Evolutionary conservation across 78 protist genomes (phyloP), one percentile per base, ranked within the genome.

Genomic region (Guillardia theta): DNA sequence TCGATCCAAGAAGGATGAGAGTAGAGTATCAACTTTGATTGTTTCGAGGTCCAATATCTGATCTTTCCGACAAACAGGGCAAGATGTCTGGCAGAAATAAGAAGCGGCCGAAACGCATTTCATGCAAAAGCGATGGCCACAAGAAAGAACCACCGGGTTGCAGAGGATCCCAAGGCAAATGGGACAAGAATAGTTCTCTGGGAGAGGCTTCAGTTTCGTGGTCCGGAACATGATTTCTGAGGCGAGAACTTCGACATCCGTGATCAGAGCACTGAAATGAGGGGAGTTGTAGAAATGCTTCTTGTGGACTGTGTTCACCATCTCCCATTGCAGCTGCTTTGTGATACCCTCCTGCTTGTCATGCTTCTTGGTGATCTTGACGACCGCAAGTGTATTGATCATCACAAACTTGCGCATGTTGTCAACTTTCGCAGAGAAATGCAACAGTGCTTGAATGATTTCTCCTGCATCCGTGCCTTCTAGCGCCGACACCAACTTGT

Each of bases 91-190:
- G 45, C 87, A 70, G 47, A 6, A 1, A 15, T 43, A 37, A 22
- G 90, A 43, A 5, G 90, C 48, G 8, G 90, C 48, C 41, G 48
- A 2, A 27, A 78, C 90, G 33, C 90, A 78, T 50, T 78, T 78
- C 90, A 78, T 78, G 48, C 90, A 78, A 48, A 78, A 78, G 90
- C 90, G 90, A 8, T 78, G 90, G 43, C 90, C 90, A 48, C 90
- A 78, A 0, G 90, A 78, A 22, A 78, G 90, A n/a, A 78, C 90
- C 45, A 78, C 90, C 43, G 90, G 90, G 90, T 78, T 78, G 48
- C 45, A 37, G 30, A 78, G 90, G 48, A 43, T 78, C 10, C 45
- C 90, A 36, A 78, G 90, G 48, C 90, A 78, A 48, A 78, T 78
- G 48, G 90, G 90, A 30, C 90, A 78, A 36, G 90, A 78, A 48